Conservation (phyloP, 306 rosid species). For the Heteromeles arbutifolia region DNA sequence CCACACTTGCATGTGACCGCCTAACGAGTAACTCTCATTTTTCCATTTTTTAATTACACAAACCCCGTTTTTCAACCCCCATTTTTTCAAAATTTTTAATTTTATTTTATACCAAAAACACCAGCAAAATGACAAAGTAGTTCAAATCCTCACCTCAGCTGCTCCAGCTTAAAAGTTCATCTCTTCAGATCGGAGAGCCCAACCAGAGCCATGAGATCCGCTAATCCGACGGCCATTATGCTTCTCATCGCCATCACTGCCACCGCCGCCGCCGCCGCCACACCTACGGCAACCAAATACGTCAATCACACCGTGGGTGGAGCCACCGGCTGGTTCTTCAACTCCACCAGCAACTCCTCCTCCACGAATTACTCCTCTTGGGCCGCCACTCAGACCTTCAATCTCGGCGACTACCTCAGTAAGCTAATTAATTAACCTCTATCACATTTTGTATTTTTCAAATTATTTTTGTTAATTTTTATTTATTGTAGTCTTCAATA, state of each 20-base stretch:
- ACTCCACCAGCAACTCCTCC: conserved; percentile 53
- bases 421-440: conserved; percentile 4
- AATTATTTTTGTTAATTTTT: no score
- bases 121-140: background rate
- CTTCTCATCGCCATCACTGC: conserved; percentile 5
- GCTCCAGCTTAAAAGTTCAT: background rate
- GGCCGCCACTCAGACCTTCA: conserved; percentile 66
- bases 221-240: conserved; percentile 3
- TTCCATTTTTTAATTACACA: no score
- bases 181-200: conserved; percentile 1
- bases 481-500: conserved; percentile 53
- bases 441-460: background rate
- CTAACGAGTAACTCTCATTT: no score
- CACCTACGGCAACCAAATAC: conserved; percentile 29
- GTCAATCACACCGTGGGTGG: conserved; percentile 79
- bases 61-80: background rate
- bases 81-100: background rate
- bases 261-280: background rate
- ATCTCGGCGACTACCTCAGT: conserved; percentile 85
- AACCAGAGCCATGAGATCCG: conserved; percentile 21
- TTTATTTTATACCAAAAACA: background rate
- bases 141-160: background rate
- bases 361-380: conserved; percentile 68
- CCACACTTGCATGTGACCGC: background rate
- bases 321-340: conserved; percentile 69